phyloP scores from a whole-genome alignment of 208 protist genomes.

The Naegleria gruberi region DNA sequence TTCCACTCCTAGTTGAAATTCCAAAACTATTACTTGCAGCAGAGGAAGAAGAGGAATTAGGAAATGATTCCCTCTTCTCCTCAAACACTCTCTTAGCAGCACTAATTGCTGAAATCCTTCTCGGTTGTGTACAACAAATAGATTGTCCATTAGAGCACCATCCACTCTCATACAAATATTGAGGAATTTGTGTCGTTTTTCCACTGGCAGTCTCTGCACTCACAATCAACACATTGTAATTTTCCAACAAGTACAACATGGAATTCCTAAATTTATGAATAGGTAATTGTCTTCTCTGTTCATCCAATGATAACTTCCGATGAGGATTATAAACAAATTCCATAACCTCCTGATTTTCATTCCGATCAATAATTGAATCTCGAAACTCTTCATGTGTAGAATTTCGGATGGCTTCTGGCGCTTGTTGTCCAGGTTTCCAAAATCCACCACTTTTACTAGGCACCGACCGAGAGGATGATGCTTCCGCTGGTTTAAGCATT shows the following conservation, averaged over 20 bases:
- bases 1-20: constrained; percentile 20
- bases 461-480: too few relatives aligned
- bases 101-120: constrained; percentile 59
- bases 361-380: neutral
- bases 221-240: constrained; percentile 72
- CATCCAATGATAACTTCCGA: constrained; percentile 31
- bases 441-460: too few relatives aligned
- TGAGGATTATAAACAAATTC: constrained; percentile 4
- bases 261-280: constrained; percentile 83
- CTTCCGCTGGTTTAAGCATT: too few relatives aligned
- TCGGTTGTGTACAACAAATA: constrained; percentile 65
- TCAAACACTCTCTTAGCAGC: constrained; percentile 59
- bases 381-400: too few relatives aligned
- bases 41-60: neutral
- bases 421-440: too few relatives aligned
- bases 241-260: constrained; percentile 71
- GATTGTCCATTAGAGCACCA: constrained; percentile 39
- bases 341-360: neutral
- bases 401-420: too few relatives aligned
- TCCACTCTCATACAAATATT: constrained; percentile 66
- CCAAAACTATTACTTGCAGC: constrained; percentile 28
- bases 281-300: constrained; percentile 74
- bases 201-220: constrained; percentile 86
- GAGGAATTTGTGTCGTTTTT: constrained; percentile 77
- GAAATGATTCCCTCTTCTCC: constrained; percentile 40